Percentiles rank a stretch among this genome's conserved stretches.
Evolutionary conservation across 192 early-diverging fungal genomes (phyloP).

Genomic region (Chytriomyces sp.): DNA sequence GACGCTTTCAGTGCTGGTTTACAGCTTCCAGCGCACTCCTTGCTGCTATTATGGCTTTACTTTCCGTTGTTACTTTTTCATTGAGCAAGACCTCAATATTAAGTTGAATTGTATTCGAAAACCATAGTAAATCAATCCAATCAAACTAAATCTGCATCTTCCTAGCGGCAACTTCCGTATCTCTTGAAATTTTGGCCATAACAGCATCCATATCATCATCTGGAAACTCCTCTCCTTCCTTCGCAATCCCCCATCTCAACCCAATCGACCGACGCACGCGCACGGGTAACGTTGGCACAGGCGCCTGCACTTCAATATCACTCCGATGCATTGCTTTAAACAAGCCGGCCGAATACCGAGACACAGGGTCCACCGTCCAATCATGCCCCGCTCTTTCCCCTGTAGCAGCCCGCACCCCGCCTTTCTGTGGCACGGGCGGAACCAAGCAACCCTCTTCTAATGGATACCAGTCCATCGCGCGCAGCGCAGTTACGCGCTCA

Average conservation of each 20-base stretch:
- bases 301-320: background rate
- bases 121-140: no score
- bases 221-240: background rate
- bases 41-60: no score
- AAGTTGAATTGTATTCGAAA: no score
- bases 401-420: background rate
- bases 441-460: conserved; percentile 5
- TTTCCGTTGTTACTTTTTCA: no score
- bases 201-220: background rate
- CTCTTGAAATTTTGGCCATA: background rate
- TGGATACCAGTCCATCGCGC: conserved; percentile 19
- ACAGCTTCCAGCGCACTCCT: no score
- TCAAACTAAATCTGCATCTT: background rate
- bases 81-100: no score
- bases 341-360: conserved; percentile 1
- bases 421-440: background rate
- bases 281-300: background rate
- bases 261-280: background rate
- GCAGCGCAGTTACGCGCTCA: conserved; percentile 20
- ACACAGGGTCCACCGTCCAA: conserved; percentile 22
- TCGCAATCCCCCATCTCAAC: conserved; percentile 1
- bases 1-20: no score
- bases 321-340: conserved; percentile 13
- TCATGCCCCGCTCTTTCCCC: background rate
- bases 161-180: background rate